phyloP scores from a whole-genome alignment of 441 rosid genomes.

The Arabidopsis hybrid region DNA sequence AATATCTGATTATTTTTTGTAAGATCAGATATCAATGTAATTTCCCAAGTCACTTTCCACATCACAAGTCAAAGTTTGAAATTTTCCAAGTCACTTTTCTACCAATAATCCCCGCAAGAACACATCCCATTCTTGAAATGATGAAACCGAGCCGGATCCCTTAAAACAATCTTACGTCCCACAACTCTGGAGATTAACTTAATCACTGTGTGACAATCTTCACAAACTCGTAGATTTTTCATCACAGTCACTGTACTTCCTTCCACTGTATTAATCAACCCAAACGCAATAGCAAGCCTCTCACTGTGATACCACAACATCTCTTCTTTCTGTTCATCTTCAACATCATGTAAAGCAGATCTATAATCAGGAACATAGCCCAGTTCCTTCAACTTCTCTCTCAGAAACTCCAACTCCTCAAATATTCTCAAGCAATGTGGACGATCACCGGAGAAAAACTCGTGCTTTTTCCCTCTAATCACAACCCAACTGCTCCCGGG shows the following conservation, averaged over 20 bases:
- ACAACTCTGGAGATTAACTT: constrained; percentile 57
- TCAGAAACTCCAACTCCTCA: constrained; percentile 65
- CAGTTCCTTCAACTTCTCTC: constrained; percentile 59
- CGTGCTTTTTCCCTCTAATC: constrained; percentile 57
- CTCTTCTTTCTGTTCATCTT: constrained; percentile 72
- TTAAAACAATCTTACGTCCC: constrained; percentile 53
- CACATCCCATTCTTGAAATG: constrained; percentile 61
- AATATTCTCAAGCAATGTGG: constrained; percentile 51
- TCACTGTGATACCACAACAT: constrained; percentile 67
- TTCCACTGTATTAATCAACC: constrained; percentile 54
- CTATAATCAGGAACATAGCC: constrained; percentile 65
- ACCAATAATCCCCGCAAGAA: constrained; percentile 78
- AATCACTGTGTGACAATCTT: constrained; percentile 68
- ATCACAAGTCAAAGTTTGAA: neutral
- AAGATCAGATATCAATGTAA: neutral
- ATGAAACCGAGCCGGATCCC: constrained; percentile 64
- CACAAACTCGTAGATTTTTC: constrained; percentile 74
- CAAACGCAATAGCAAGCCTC: constrained; percentile 72
- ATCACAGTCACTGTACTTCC: constrained; percentile 61
- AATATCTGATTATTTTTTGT: neutral
- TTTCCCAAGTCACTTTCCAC: no score
- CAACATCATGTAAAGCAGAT: constrained; percentile 68
- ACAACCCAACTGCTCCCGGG: constrained; percentile 71
- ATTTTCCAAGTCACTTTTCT: constrained; percentile 24
- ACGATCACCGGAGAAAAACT: constrained; percentile 69